Base-by-base conservation (phyloP, 345 rosid genomes). In the Fremontodendron californicum region DNA sequence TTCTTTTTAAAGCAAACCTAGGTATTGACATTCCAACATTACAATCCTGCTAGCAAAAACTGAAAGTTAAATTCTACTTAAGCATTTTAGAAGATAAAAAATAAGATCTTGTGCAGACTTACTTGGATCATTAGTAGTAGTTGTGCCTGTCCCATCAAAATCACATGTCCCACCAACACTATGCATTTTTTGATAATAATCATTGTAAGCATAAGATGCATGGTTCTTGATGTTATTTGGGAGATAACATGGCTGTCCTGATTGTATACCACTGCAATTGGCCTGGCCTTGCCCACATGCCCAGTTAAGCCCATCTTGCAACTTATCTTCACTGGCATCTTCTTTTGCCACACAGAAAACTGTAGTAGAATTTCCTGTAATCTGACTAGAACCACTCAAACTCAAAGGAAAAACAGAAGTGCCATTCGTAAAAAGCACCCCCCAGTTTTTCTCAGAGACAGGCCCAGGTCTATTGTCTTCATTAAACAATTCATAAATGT, bases 231-330 rank as follows among this genome's bases (percentile, higher is more conserved):
- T 29, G 57, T 75, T 82, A 76, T 94, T 76, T 0, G 99, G 99
- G 0, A 40, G 54, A 86, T 75, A 96, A 76, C 99, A 96, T 0
- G 91, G 79, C 73, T 75, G 80, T 46, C 99, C 99, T 18, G 82
- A 74, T 77, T 92, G 99, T 74, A 94, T 87, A 39, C 89, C 84
- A 0, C 79, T 33, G 66, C 99, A 96, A 66, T 88, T 91, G 73
- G 98, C 98, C 76, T 84, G 88, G 52, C 99, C 97, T 84, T 82
- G 92, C 43, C 99, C 98, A 76, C 98, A 96, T 58, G 99, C 99
- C 98, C 98, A 96, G 80, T 92, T 88, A 75, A 96, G 80, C 78
- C 97, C 99, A 0, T 74, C 82, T 74, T 84, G 83, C 87, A 96
- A 81, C 87, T 90, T 92, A 81, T 76, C 87, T 3, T 89, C 40